Evolutionary conservation across 2,329 filamentous ascomycete genomes (phyloP).

Genomic region (Stromatinia cepivora): DNA sequence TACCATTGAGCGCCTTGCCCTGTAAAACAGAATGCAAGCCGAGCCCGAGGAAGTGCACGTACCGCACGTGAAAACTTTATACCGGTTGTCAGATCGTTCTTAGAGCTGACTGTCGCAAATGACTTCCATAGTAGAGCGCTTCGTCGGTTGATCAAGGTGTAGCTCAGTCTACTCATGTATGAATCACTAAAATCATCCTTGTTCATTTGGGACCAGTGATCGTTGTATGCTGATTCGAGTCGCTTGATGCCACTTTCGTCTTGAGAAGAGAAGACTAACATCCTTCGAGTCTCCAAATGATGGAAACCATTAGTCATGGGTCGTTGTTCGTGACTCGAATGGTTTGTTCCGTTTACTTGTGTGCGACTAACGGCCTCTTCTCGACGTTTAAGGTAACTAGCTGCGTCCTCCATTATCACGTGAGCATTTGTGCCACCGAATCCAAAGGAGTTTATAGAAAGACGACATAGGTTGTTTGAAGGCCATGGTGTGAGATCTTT

Average conservation of each 20-base stretch:
- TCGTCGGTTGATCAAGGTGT: slow-evolving; percentile 12
- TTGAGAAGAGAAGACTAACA: slow-evolving; percentile 5
- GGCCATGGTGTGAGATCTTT: slow-evolving; percentile 23
- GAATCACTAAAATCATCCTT: neutral
- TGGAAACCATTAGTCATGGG: neutral
- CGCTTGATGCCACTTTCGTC: slow-evolving; percentile 3
- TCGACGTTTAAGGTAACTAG: neutral
- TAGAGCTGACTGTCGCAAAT: neutral
- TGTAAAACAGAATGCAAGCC: neutral
- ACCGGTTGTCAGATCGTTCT: slow-evolving; percentile 21
- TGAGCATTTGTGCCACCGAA: slow-evolving; percentile 35
- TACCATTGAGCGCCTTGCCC: slow-evolving; percentile 30
- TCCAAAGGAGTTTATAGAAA: slow-evolving; percentile 34
- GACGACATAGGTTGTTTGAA: slow-evolving; percentile 19
- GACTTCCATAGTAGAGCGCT: neutral
- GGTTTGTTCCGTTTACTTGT: neutral
- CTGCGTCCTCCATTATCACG: slow-evolving; percentile 26
- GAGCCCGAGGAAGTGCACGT: neutral
- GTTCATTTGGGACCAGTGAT: neutral
- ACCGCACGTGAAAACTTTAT: neutral
- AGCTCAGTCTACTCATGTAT: slow-evolving; percentile 12
- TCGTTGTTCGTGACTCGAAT: neutral
- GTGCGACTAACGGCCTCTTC: neutral
- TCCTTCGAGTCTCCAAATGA: neutral
- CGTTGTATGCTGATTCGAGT: neutral